Conservation (phyloP, 352 stramenopile species). For the Globisporangium nodosum region DNA sequence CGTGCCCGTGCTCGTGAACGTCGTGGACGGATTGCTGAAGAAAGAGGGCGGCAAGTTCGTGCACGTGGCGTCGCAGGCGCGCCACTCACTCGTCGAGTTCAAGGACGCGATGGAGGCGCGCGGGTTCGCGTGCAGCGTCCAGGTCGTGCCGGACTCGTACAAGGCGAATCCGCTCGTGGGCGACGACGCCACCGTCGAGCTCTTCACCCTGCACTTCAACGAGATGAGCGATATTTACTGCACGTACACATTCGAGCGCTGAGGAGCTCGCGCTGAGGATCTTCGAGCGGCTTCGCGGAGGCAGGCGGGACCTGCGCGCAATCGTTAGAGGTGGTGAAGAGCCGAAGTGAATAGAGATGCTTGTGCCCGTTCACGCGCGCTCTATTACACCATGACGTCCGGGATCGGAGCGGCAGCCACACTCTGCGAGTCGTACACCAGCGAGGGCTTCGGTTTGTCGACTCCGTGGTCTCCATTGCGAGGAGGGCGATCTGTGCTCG, state of each 20-base stretch:
- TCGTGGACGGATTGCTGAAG: conserved; percentile 66
- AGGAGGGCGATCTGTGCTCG: conserved; percentile 34
- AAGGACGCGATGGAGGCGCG: conserved; percentile 68
- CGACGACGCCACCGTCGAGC: conserved; percentile 50
- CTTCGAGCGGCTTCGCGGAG: conserved; percentile 8
- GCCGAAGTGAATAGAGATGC: not conserved
- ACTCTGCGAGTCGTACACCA: conserved; percentile 1
- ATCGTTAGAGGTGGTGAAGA: too few species aligned
- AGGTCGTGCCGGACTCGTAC: conserved; percentile 74
- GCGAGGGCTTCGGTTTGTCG: not conserved
- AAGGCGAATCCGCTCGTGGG: conserved; percentile 82
- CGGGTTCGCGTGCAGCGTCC: conserved; percentile 53
- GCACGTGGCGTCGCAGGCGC: conserved; percentile 73
- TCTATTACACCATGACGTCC: conserved; percentile 3
- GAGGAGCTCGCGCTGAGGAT: conserved; percentile 4
- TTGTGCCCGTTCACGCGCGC: not conserved
- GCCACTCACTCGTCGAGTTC: conserved; percentile 79
- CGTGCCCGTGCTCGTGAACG: conserved; percentile 67
- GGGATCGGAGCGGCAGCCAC: not conserved
- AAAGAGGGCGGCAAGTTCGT: conserved; percentile 51
- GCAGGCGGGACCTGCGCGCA: too few species aligned
- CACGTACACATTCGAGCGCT: conserved; percentile 76
- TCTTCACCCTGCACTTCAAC: conserved; percentile 87
- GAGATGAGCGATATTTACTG: conserved; percentile 88
- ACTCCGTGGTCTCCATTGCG: conserved; percentile 8